phyloP scores from a whole-genome alignment of 2,329 filamentous ascomycete species.

The Magnaporthiopsis rhizophila region DNA sequence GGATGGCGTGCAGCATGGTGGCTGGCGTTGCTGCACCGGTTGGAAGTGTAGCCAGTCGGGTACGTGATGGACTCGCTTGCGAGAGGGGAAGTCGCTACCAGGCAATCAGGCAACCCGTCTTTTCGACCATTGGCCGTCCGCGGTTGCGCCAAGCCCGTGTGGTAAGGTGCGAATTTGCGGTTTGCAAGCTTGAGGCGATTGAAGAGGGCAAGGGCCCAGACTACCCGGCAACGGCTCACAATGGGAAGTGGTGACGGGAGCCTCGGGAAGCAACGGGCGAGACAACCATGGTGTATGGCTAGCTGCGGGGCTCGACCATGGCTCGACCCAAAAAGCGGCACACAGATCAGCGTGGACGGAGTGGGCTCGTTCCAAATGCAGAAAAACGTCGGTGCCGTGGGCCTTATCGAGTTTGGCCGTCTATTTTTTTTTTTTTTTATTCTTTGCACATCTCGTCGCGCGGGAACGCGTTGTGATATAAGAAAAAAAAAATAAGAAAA shows the following conservation, averaged over 20 bases:
- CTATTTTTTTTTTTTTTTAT: neutral
- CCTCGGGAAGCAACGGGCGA: neutral
- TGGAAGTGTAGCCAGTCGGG: neutral
- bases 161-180: no score
- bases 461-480: neutral
- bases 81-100: no score
- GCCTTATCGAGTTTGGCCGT: no score
- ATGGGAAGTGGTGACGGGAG: neutral
- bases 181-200: no score
- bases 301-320: neutral
- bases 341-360: neutral
- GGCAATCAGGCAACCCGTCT: no score
- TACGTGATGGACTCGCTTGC: neutral
- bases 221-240: neutral
- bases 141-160: no score
- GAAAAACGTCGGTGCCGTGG: neutral
- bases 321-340: neutral
- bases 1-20: neutral
- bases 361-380: neutral
- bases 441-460: neutral
- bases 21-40: no score
- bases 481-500: neutral
- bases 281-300: neutral
- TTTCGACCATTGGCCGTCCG: no score
- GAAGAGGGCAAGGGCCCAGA: no score